A percentile compares a stretch with the other conserved stretches of the same genome.
phyloP scores from a whole-genome alignment of 2,329 filamentous ascomycete species.

The Arthroderma sp. region DNA sequence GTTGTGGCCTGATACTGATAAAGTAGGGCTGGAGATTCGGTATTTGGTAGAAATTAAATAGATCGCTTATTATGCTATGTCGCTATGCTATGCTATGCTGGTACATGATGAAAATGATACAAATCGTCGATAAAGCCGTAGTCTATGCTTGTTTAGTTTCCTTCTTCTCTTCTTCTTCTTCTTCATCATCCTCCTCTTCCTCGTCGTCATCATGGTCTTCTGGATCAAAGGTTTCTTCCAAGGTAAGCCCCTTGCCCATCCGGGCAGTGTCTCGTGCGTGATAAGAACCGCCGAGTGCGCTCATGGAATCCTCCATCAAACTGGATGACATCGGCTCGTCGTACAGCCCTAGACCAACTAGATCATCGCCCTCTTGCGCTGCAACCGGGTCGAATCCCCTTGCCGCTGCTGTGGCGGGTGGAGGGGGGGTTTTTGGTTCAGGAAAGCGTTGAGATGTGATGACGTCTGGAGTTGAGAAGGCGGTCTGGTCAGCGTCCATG shows the following conservation, averaged over 20 bases:
- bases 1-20: no score
- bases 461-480: conserved; percentile 26
- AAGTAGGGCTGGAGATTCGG: no score
- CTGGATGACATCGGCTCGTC: conserved; percentile 49
- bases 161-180: conserved; percentile 34
- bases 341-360: conserved; percentile 74
- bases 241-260: conserved; percentile 60
- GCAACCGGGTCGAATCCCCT: conserved; percentile 34
- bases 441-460: conserved; percentile 25
- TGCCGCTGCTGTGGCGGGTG: not conserved
- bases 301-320: conserved; percentile 30
- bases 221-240: conserved; percentile 64
- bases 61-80: no score
- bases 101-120: no score
- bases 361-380: conserved; percentile 52
- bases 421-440: conserved; percentile 12
- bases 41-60: no score
- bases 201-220: conserved; percentile 39
- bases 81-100: no score
- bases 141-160: not conserved
- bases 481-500: conserved; percentile 12
- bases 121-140: no score
- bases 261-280: no score
- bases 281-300: conserved; percentile 24
- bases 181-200: conserved; percentile 46